Evolutionary conservation across 148 eudicot genomes (phyloP).

Genomic region (Vaccinium darrowii): DNA sequence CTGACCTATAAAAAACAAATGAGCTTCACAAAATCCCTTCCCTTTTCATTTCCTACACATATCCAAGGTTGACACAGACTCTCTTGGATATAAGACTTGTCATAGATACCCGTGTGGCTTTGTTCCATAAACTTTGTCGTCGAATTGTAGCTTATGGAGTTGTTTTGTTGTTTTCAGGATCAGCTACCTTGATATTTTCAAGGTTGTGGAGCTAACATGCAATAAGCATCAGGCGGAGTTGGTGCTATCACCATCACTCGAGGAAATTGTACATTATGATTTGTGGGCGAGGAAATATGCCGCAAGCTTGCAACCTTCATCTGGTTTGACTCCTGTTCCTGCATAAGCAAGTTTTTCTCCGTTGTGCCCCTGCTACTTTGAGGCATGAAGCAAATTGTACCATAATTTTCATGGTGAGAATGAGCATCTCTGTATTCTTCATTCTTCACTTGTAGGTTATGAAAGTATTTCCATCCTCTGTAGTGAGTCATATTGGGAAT

Average conservation of each 20-base stretch:
- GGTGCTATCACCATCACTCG: constrained; percentile 75
- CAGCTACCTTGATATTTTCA: constrained; percentile 88
- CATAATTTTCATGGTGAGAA: neutral
- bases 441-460: neutral
- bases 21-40: neutral
- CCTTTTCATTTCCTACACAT: neutral
- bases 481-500: neutral
- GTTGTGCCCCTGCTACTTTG: neutral
- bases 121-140: neutral
- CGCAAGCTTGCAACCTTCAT: constrained; percentile 51
- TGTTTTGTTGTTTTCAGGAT: constrained; percentile 49
- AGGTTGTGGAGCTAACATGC: constrained; percentile 89
- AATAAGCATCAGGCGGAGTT: constrained; percentile 70
- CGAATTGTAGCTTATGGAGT: neutral
- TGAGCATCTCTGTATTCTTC: neutral
- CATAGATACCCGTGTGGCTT: neutral
- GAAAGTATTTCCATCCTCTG: neutral
- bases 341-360: constrained; percentile 34
- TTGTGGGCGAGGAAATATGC: constrained; percentile 94
- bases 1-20: neutral
- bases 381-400: neutral
- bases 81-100: neutral
- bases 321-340: constrained; percentile 55
- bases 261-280: constrained; percentile 89
- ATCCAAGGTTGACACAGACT: neutral